Evolutionary conservation across 352 stramenopile species (phyloP).

Genomic region (Globisporangium ultimum): DNA sequence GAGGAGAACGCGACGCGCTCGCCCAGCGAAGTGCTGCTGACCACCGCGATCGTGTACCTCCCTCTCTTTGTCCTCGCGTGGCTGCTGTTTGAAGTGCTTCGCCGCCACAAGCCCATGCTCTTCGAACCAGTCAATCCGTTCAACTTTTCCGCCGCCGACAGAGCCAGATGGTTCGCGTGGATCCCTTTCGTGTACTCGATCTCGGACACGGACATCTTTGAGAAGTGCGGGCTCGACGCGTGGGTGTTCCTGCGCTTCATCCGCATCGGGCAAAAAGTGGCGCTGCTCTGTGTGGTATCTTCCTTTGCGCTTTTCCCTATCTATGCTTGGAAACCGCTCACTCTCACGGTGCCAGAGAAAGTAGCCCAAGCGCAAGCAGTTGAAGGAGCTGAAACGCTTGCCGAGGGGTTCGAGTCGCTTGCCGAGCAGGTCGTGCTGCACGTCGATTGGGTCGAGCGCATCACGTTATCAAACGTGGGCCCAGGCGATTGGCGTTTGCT

Average conservation of each 20-base stretch:
- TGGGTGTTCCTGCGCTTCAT: constrained; percentile 79
- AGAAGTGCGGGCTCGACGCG: constrained; percentile 62
- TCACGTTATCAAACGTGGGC: constrained; percentile 69
- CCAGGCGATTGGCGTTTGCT: constrained; percentile 60
- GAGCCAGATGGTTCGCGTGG: constrained; percentile 42
- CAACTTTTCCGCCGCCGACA: constrained; percentile 26
- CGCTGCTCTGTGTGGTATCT: constrained; percentile 42
- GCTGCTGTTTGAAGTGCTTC: constrained; percentile 60
- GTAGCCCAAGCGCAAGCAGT: background rate
- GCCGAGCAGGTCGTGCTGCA: constrained; percentile 23
- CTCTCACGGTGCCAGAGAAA: constrained; percentile 24
- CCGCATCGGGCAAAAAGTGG: constrained; percentile 63
- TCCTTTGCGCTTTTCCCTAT: constrained; percentile 72
- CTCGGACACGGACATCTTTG: constrained; percentile 50
- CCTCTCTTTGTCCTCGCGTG: constrained; percentile 52
- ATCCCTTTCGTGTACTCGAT: constrained; percentile 60
- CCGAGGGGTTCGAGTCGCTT: constrained; percentile 16
- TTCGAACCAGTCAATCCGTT: constrained; percentile 51
- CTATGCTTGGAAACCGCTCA: constrained; percentile 48
- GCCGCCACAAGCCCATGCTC: constrained; percentile 34
- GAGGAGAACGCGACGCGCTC: constrained; percentile 19
- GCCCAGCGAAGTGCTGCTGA: constrained; percentile 51
- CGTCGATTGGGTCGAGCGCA: constrained; percentile 58
- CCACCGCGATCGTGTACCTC: constrained; percentile 60
- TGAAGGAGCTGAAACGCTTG: constrained; percentile 25